A percentile compares a stretch with the other conserved stretches of the same genome.
Evolutionary conservation across 1,284 basidiomycete genomes (phyloP).

Genomic region (Ganoderma resinaceum): DNA sequence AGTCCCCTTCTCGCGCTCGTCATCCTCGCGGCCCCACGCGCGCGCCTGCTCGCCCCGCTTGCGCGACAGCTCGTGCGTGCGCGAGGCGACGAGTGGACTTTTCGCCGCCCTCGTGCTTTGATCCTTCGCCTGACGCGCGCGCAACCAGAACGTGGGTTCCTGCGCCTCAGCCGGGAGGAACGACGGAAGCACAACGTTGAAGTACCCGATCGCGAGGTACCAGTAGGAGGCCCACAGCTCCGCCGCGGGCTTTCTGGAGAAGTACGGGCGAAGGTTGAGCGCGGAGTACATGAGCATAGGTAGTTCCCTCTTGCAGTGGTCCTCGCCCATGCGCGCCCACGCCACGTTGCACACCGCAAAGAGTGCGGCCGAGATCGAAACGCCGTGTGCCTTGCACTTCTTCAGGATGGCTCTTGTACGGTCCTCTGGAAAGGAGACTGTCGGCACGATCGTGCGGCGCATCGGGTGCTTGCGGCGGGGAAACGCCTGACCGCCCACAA

Average conservation of each 20-base stretch:
- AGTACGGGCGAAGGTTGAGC: constrained; percentile 73
- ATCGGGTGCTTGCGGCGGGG: constrained; percentile 51
- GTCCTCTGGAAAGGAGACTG: constrained; percentile 59
- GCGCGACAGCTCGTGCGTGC: constrained; percentile 68
- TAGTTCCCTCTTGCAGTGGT: constrained; percentile 49
- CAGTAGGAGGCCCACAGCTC: constrained; percentile 67
- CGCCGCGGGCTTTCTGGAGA: constrained; percentile 48
- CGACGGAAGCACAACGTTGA: constrained; percentile 77
- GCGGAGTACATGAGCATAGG: constrained; percentile 85
- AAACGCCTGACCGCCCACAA: constrained; percentile 69
- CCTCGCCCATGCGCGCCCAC: constrained; percentile 59
- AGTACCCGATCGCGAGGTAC: constrained; percentile 81
- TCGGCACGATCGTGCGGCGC: constrained; percentile 72
- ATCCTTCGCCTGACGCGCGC: constrained; percentile 69
- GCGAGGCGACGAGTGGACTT: constrained; percentile 62
- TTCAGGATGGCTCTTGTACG: constrained; percentile 66
- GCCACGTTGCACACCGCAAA: constrained; percentile 81
- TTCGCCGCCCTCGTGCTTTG: constrained; percentile 72
- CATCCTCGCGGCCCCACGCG: constrained; percentile 75
- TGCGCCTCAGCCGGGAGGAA: constrained; percentile 59
- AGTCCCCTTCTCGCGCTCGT: constrained; percentile 59
- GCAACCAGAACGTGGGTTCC: constrained; percentile 70
- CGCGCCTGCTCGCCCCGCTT: constrained; percentile 66
- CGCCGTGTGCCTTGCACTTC: constrained; percentile 71
- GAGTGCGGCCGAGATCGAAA: constrained; percentile 77